Evolutionary conservation across 345 rosid genomes (phyloP), one percentile per base, ranked within the genome.

Genomic region (Rhizophora mangle): DNA sequence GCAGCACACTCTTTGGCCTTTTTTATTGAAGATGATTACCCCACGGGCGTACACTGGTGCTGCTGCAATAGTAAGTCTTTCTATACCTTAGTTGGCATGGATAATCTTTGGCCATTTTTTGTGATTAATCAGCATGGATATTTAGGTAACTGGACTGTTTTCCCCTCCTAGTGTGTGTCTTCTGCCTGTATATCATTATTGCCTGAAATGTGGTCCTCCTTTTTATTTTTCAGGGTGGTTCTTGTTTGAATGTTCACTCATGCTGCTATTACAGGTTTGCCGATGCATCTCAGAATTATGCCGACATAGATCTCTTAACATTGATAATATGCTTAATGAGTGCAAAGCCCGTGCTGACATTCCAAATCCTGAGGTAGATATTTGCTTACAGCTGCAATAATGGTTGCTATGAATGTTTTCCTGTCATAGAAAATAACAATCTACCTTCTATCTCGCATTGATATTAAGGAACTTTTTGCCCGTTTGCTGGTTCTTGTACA

Each of bases 1-100:
- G 82, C 97, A 94, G 98, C 92, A 87, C 61, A 79, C 89, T 56
- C 97, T 94, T 74, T 94, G 98, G 98, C 98, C 97, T 34, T 91
- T 91, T 83, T 87, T 94, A 43, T 74, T 94, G 80, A 91, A 87
- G 84, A 84, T 88, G 96, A 87, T 91, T 60, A 70, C 87, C 65
- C 98, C 98, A 65, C 83, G 79, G 62, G 76, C 64, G 55, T 91
- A 87, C 73, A 88, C 95, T 36, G 86, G 88, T 69, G 93, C 96
- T 24, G 89, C 81, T 70, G 96, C 95, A 68, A 88, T 85, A 71
- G 98, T 94, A 83, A 64, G 90, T 80, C 60, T 22, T 51, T 70
- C 10, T 8, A 61, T 8, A 15, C 16, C 64, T 8, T 7, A 55
- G 57, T 62, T 58, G 24, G 24, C 24, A 24, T 24, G 24, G 24